phyloP scores from a whole-genome alignment of 345 rosid genomes.

The Linum tenue region DNA sequence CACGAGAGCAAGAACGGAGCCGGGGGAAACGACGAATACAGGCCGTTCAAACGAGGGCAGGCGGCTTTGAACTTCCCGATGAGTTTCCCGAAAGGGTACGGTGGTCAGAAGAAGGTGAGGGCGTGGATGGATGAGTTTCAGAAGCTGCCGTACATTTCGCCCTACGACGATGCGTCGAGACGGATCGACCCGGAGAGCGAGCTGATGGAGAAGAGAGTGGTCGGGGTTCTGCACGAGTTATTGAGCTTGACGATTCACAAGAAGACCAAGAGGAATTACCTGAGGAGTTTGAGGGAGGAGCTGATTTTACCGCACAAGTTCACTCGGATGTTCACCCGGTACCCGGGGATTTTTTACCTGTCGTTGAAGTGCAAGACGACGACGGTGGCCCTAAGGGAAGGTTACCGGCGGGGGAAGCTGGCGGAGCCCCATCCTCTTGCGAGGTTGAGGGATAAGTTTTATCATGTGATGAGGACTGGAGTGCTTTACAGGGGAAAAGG shows the following conservation, averaged over 20 bases:
- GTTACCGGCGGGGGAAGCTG: conserved; percentile 64
- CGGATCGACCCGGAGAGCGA: conserved; percentile 69
- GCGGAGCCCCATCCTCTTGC: conserved; percentile 80
- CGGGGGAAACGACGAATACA: conserved; percentile 36
- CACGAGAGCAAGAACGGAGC: conserved; percentile 30
- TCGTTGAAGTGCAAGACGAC: conserved; percentile 94
- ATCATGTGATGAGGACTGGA: conserved; percentile 88
- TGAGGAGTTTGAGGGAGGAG: conserved; percentile 80
- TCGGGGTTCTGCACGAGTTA: conserved; percentile 84
- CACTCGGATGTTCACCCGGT: conserved; percentile 78
- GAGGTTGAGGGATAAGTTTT: conserved; percentile 57
- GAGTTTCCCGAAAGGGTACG: conserved; percentile 93
- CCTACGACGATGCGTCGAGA: conserved; percentile 61
- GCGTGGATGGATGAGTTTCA: conserved; percentile 99
- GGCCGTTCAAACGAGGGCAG: conserved; percentile 65
- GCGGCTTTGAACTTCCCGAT: conserved; percentile 59
- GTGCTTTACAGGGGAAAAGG: conserved; percentile 73
- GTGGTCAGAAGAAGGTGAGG: conserved; percentile 79
- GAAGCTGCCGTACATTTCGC: conserved; percentile 86
- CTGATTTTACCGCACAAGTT: conserved; percentile 78
- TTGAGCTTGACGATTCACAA: conserved; percentile 84
- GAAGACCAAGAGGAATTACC: conserved; percentile 92
- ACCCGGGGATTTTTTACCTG: conserved; percentile 92
- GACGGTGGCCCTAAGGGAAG: conserved; percentile 78
- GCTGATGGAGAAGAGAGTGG: conserved; percentile 94